Conservation (phyloP, 441 rosid species). For the Pelargonium fulgidum region DNA sequence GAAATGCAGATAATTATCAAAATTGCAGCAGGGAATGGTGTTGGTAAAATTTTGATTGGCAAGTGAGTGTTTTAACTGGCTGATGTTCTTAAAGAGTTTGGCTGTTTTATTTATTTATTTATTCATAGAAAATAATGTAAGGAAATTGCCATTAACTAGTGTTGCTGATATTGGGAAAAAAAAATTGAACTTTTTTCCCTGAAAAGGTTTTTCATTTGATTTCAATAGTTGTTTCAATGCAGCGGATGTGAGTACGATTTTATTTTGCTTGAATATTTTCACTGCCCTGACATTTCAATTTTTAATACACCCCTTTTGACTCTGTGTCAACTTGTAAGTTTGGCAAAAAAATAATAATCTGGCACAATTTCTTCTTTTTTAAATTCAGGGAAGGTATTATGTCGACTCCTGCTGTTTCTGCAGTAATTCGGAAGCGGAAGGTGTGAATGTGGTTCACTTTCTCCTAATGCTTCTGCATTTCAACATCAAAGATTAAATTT, state of each 20-base stretch:
- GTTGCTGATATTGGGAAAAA: neutral
- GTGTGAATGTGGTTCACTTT: conserved; percentile 27
- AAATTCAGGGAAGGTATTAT: conserved; percentile 66
- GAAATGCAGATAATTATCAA: conserved; percentile 69
- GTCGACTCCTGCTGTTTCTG: conserved; percentile 92
- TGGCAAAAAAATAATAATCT: too few relatives aligned
- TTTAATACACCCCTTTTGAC: neutral
- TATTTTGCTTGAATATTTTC: neutral
- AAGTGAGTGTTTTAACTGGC: conserved; percentile 39
- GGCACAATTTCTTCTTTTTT: too few relatives aligned
- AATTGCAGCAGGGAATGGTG: conserved; percentile 95
- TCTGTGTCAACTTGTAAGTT: too few relatives aligned
- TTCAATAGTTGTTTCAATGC: neutral
- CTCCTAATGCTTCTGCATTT: neutral
- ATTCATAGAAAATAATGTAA: neutral
- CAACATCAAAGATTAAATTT: conserved; percentile 5
- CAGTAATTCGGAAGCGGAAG: conserved; percentile 79
- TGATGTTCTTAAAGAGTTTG: conserved; percentile 1
- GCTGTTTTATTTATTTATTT: neutral
- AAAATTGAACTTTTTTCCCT: too few relatives aligned
- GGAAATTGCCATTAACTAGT: neutral
- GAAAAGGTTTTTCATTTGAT: neutral
- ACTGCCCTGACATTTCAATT: neutral
- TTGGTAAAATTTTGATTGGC: conserved; percentile 78
- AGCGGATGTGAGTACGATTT: neutral